A percentile compares a stretch with the other conserved stretches of the same genome.
phyloP scores from a whole-genome alignment of 208 protist genomes.

The Trypanosoma lewisi region DNA sequence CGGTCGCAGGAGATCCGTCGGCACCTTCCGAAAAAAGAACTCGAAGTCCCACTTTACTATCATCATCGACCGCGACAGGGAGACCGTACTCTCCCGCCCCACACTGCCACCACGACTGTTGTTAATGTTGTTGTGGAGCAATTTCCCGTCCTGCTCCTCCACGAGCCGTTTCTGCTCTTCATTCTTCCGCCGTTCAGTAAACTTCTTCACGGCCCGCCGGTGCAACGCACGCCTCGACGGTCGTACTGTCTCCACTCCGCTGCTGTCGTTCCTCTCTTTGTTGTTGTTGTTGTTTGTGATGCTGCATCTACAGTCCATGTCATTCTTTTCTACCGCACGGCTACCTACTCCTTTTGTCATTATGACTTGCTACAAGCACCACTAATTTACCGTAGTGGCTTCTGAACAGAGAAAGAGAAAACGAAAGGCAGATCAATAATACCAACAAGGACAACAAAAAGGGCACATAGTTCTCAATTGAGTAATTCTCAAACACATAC shows the following conservation, averaged over 20 bases:
- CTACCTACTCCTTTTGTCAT: neutral
- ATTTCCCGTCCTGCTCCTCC: constrained; percentile 44
- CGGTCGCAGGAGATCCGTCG: constrained; percentile 15
- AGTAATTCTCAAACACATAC: too few relatives aligned
- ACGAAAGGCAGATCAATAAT: neutral
- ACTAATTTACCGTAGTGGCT: too few relatives aligned
- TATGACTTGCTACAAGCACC: too few relatives aligned
- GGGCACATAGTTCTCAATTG: too few relatives aligned
- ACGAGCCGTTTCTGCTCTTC: constrained; percentile 36
- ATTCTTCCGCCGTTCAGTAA: constrained; percentile 51
- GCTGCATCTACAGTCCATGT: neutral
- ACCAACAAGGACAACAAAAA: neutral
- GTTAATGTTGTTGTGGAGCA: constrained; percentile 26
- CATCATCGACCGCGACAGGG: neutral
- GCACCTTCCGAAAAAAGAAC: constrained; percentile 50
- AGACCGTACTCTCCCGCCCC: neutral
- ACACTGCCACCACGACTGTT: neutral
- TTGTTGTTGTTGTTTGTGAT: neutral
- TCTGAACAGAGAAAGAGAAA: neutral
- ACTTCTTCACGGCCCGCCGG: constrained; percentile 72
- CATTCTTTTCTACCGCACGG: neutral
- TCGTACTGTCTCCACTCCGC: neutral
- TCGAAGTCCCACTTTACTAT: constrained; percentile 48
- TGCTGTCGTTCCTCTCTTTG: neutral
- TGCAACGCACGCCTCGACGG: constrained; percentile 49